Evolutionary conservation across 2,329 filamentous ascomycete genomes (phyloP).

Genomic region (Exophiala sideris): DNA sequence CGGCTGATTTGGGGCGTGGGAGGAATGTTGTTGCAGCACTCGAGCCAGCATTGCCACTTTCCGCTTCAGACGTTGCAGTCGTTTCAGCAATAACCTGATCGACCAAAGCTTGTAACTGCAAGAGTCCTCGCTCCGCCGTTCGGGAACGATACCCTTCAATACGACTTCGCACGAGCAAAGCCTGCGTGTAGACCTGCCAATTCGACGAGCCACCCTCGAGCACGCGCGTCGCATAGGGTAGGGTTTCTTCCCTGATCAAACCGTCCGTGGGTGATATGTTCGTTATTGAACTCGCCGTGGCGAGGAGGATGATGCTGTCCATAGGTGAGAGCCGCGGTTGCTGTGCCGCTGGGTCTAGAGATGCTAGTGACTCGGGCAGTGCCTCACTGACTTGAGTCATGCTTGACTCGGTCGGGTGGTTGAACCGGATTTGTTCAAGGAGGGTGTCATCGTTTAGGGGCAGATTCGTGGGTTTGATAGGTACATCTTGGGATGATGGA

Average conservation of each 20-base stretch:
- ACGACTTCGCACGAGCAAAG: constrained; percentile 79
- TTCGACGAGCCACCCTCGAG: constrained; percentile 86
- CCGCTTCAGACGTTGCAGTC: constrained; percentile 28
- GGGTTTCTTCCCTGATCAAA: constrained; percentile 85
- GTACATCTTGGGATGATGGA: background rate
- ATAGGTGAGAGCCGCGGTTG: constrained; percentile 79
- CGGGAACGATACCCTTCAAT: constrained; percentile 85
- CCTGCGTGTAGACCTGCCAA: constrained; percentile 97
- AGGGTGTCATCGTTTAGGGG: constrained; percentile 90
- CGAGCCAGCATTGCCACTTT: too few relatives aligned
- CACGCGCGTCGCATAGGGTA: constrained; percentile 86
- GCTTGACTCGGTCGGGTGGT: constrained; percentile 24
- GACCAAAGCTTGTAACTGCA: constrained; percentile 91
- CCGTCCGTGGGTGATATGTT: constrained; percentile 83
- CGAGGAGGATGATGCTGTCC: constrained; percentile 84
- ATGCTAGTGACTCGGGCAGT: constrained; percentile 61
- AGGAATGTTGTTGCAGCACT: constrained; percentile 70
- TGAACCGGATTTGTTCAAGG: constrained; percentile 80
- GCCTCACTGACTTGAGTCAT: constrained; percentile 38
- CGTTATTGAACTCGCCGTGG: constrained; percentile 77
- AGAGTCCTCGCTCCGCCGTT: constrained; percentile 81
- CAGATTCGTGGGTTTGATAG: constrained; percentile 62
- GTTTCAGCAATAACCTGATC: constrained; percentile 94
- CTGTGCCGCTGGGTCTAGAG: constrained; percentile 64
- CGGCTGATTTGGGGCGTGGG: constrained; percentile 68